phyloP scores from a whole-genome alignment of 208 protist species.

The Naegleria gruberi region DNA sequence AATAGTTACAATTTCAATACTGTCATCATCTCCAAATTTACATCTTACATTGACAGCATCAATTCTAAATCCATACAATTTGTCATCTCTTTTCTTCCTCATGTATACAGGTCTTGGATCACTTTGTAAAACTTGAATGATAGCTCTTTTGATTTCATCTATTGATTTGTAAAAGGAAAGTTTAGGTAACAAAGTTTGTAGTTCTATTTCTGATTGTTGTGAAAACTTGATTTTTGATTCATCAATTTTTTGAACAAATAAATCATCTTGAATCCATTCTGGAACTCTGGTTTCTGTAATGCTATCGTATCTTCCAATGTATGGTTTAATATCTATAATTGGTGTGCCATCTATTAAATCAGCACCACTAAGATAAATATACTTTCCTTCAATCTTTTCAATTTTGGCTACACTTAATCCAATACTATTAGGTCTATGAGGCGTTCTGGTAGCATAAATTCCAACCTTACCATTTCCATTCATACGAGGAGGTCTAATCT shows the following conservation, averaged over 20 bases:
- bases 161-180: not conserved
- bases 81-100: not conserved
- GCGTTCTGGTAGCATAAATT: slow-evolving; percentile 77
- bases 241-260: not conserved
- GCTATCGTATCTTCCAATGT: slow-evolving; percentile 71
- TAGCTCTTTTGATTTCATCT: not conserved
- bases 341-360: slow-evolving; percentile 89
- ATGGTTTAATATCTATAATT: slow-evolving; percentile 92
- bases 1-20: not conserved
- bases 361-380: slow-evolving; percentile 74
- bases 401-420: slow-evolving; percentile 69
- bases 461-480: slow-evolving; percentile 31
- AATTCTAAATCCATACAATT: slow-evolving; percentile 12
- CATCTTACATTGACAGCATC: slow-evolving; percentile 12
- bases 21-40: not conserved
- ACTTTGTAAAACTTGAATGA: not conserved
- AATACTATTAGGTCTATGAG: slow-evolving; percentile 79
- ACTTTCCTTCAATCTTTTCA: slow-evolving; percentile 59
- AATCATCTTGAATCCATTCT: not conserved
- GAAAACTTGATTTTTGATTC: not conserved
- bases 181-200: not conserved
- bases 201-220: not conserved
- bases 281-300: not conserved
- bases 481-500: slow-evolving; percentile 10
- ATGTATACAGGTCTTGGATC: slow-evolving; percentile 16